phyloP scores from a whole-genome alignment of 2,329 filamentous ascomycete genomes.

The Shiraia sp. region DNA sequence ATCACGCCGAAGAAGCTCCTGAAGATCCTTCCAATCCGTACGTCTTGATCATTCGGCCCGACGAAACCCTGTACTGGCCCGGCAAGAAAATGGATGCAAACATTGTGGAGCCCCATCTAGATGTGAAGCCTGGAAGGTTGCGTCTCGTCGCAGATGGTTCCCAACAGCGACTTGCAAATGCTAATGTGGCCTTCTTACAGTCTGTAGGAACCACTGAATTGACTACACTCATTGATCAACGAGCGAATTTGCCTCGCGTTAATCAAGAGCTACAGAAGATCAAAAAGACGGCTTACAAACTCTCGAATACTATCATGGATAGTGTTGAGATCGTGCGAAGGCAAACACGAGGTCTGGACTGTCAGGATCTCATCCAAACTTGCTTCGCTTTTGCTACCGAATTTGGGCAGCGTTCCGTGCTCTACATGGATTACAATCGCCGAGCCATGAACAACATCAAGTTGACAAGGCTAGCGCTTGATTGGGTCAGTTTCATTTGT shows the following conservation, averaged over 20 bases:
- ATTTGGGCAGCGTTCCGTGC: constrained; percentile 90
- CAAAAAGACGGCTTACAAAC: constrained; percentile 91
- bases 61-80: constrained; percentile 78
- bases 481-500: constrained; percentile 98
- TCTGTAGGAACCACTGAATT: constrained; percentile 76
- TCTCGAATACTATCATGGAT: constrained; percentile 98
- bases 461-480: constrained; percentile 86
- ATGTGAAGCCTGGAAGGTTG: constrained; percentile 83
- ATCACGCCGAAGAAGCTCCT: constrained; percentile 67
- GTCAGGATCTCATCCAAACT: constrained; percentile 94
- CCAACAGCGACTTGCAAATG: constrained; percentile 74
- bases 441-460: constrained; percentile 97
- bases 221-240: constrained; percentile 86
- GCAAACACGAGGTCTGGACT: constrained; percentile 81
- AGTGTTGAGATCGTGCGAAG: constrained; percentile 90
- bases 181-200: constrained; percentile 76
- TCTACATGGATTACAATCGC: constrained; percentile 94
- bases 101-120: constrained; percentile 76
- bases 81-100: constrained; percentile 73
- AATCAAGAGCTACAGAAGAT: constrained; percentile 91
- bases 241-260: constrained; percentile 91
- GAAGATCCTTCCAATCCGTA: constrained; percentile 83
- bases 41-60: constrained; percentile 80
- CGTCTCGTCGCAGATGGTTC: constrained; percentile 89
- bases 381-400: constrained; percentile 99